Evolutionary conservation across 78 protist species (phyloP).

Genomic region (Dictyostelium purpureum): DNA sequence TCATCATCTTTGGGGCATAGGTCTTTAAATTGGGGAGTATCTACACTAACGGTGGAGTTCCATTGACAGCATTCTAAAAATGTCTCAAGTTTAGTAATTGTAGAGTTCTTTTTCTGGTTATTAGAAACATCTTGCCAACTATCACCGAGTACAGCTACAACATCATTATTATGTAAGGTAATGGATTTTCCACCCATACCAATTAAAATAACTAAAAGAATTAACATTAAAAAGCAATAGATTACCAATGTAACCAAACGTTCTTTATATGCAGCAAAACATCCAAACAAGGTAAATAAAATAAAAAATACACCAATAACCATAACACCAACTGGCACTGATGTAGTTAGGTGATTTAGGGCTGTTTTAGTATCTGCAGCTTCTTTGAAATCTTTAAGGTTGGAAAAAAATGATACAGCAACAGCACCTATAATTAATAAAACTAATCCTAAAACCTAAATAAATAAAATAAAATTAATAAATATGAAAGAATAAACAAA

Average conservation of each 20-base stretch:
- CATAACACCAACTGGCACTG: constrained; percentile 38
- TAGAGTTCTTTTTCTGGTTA: background rate
- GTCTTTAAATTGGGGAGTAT: no score
- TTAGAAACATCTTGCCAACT: constrained; percentile 9
- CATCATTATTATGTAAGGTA: constrained; percentile 34
- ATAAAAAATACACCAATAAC: constrained; percentile 69
- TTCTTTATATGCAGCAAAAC: constrained; percentile 60
- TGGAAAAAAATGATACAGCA: constrained; percentile 2
- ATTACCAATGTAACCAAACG: constrained; percentile 37
- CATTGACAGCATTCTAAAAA: constrained; percentile 39
- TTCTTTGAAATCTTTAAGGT: background rate
- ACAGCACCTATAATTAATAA: constrained; percentile 45
- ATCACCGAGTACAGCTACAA: background rate
- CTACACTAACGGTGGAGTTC: background rate
- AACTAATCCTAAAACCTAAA: constrained; percentile 22
- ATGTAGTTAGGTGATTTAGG: background rate
- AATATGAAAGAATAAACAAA: background rate
- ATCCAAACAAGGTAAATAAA: constrained; percentile 44
- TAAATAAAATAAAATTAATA: background rate
- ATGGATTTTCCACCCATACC: constrained; percentile 72
- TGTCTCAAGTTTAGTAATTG: background rate
- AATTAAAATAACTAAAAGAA: constrained; percentile 50
- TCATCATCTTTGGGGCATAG: background rate
- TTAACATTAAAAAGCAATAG: constrained; percentile 46
- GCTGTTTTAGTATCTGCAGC: background rate